phyloP scores from a whole-genome alignment of 768 basidiomycete genomes.

The Gymnopilus junonius region DNA sequence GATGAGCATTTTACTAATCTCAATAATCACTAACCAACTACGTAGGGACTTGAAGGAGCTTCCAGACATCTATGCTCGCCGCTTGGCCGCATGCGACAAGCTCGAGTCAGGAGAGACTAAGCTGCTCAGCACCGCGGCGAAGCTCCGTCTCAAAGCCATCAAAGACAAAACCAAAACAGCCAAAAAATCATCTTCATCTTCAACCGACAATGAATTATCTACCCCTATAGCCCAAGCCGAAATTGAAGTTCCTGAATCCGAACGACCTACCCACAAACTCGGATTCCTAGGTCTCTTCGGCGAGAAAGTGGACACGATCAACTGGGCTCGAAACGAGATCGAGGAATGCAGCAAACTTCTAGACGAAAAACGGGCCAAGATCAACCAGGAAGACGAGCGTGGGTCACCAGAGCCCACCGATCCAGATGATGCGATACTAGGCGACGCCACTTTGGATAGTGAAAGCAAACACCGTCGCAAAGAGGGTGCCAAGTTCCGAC shows the following conservation, averaged over 20 bases:
- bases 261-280: slow-evolving; percentile 83
- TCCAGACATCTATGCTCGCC: slow-evolving; percentile 78
- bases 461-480: slow-evolving; percentile 19
- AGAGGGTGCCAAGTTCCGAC: slow-evolving; percentile 11
- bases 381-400: slow-evolving; percentile 33
- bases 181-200: slow-evolving; percentile 28
- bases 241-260: slow-evolving; percentile 58
- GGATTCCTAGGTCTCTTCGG: slow-evolving; percentile 68
- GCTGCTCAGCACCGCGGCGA: slow-evolving; percentile 76
- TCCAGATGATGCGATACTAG: slow-evolving; percentile 15
- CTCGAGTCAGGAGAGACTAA: slow-evolving; percentile 87
- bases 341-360: slow-evolving; percentile 53
- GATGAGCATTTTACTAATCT: not conserved
- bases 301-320: slow-evolving; percentile 90
- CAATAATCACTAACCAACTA: not conserved
- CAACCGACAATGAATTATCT: slow-evolving; percentile 15
- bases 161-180: slow-evolving; percentile 54
- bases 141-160: slow-evolving; percentile 61
- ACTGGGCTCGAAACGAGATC: slow-evolving; percentile 86
- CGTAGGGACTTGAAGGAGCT: slow-evolving; percentile 82
- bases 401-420: slow-evolving; percentile 10
- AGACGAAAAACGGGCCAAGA: slow-evolving; percentile 49
- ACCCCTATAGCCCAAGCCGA: slow-evolving; percentile 15
- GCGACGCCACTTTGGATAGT: slow-evolving; percentile 16
- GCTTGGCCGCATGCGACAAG: slow-evolving; percentile 71